phyloP scores from a whole-genome alignment of 441 rosid genomes.

The Biscutella auriculata region DNA sequence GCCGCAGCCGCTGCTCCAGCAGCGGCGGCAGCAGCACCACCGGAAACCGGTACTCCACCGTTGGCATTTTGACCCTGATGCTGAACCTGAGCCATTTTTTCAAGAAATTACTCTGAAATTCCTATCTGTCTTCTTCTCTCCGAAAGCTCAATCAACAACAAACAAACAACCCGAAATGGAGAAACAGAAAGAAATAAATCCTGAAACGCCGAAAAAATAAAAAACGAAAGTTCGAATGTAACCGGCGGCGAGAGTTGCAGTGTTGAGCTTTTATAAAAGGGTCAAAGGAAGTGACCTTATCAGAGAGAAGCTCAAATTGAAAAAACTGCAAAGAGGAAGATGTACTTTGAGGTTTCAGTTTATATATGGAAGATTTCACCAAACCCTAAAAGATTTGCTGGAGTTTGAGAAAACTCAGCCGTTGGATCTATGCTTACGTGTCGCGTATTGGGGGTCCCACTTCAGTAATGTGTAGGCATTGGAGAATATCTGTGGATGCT shows the following conservation, averaged over 20 bases:
- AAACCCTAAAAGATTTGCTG: conserved; percentile 17
- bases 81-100: conserved; percentile 66
- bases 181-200: not conserved
- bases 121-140: conserved; percentile 14
- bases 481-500: not conserved
- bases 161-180: too few relatives aligned
- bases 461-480: not conserved
- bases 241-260: conserved; percentile 11
- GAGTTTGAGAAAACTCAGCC: conserved; percentile 47
- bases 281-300: conserved; percentile 19
- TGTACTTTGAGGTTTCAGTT: not conserved
- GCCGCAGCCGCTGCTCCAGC: conserved; percentile 31
- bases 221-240: not conserved
- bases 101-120: not conserved
- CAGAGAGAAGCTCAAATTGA: conserved; percentile 1
- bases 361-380: conserved; percentile 19
- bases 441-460: conserved; percentile 27
- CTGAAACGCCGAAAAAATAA: not conserved
- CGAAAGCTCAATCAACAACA: not conserved
- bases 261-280: conserved; percentile 7
- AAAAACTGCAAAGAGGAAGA: conserved; percentile 18
- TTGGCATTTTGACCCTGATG: conserved; percentile 36
- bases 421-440: conserved; percentile 24
- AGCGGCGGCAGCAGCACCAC: conserved; percentile 22
- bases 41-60: conserved; percentile 26